Percentiles rank a stretch among this genome's conserved stretches.
These are phyloP conservation scores for Malus orientalis DNA, from an alignment of 306 rosid species.

Conservation along the genomic window DNA sequence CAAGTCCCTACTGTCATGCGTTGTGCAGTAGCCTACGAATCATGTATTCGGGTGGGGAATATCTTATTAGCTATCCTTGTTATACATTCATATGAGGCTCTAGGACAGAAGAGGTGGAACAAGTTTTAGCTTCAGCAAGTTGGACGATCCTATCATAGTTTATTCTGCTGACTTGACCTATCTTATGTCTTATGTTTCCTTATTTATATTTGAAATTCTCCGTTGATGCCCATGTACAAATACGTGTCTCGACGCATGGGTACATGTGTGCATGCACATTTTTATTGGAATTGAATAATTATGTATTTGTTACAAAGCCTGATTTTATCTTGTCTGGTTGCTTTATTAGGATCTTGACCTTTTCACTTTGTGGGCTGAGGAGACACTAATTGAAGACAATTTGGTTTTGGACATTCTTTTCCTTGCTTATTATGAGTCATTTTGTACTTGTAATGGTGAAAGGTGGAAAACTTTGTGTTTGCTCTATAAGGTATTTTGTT, in stretches of 20 bases:
- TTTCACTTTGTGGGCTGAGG: conserved; percentile 94
- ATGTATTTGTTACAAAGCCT: background rate
- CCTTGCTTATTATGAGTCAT: conserved; percentile 74
- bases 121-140: no score
- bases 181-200: background rate
- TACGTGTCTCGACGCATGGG: background rate
- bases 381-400: conserved; percentile 80
- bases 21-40: background rate
- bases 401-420: conserved; percentile 85
- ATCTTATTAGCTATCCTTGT: background rate
- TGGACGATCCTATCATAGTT: background rate
- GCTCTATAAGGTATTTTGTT: conserved; percentile 57
- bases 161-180: background rate
- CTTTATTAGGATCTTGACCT: conserved; percentile 77
- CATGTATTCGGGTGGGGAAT: background rate
- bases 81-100: background rate
- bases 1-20: background rate
- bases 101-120: background rate
- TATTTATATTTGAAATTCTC: background rate
- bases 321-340: conserved; percentile 16
- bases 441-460: conserved; percentile 59
- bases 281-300: background rate
- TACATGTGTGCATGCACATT: background rate
- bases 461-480: conserved; percentile 64
- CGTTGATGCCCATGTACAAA: background rate